Conservation (phyloP, 2,329 filamentous ascomycete genomes). For the Hymenoscyphus fructigenus region DNA sequence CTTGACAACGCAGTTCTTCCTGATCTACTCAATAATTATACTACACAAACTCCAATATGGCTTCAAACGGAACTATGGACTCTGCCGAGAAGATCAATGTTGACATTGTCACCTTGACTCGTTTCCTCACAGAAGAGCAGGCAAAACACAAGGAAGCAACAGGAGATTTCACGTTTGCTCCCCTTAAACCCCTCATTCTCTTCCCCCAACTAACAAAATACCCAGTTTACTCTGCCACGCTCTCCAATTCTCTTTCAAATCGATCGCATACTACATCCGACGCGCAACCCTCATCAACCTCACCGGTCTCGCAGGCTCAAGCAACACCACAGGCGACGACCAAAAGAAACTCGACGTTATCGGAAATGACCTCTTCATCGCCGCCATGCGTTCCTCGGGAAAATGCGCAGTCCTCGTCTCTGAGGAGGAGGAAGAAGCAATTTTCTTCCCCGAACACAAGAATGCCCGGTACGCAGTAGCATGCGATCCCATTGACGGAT, state of each 20-base stretch:
- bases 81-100: constrained; percentile 83
- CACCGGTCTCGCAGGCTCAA: constrained; percentile 88
- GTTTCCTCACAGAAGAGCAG: constrained; percentile 96
- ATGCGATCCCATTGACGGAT: constrained; percentile 97
- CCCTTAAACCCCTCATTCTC: not conserved
- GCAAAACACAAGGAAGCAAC: constrained; percentile 89
- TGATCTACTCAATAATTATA: constrained; percentile 1
- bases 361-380: constrained; percentile 96
- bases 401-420: constrained; percentile 93
- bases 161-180: constrained; percentile 93
- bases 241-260: constrained; percentile 99
- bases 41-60: constrained; percentile 12
- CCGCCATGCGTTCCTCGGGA: constrained; percentile 88
- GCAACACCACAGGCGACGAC: constrained; percentile 94
- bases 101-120: constrained; percentile 90
- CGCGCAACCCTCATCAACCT: constrained; percentile 94
- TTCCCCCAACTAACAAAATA: constrained; percentile 14
- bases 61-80: constrained; percentile 10
- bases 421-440: constrained; percentile 92
- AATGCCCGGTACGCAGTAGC: constrained; percentile 90
- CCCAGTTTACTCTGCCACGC: constrained; percentile 89
- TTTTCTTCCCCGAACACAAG: constrained; percentile 74
- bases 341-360: constrained; percentile 99
- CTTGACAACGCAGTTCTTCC: not conserved
- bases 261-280: constrained; percentile 98